These are phyloP conservation scores for Pyrrhoderma noxium DNA, from an alignment of 1,284 basidiomycete genomes.

Conservation along the genomic window DNA sequence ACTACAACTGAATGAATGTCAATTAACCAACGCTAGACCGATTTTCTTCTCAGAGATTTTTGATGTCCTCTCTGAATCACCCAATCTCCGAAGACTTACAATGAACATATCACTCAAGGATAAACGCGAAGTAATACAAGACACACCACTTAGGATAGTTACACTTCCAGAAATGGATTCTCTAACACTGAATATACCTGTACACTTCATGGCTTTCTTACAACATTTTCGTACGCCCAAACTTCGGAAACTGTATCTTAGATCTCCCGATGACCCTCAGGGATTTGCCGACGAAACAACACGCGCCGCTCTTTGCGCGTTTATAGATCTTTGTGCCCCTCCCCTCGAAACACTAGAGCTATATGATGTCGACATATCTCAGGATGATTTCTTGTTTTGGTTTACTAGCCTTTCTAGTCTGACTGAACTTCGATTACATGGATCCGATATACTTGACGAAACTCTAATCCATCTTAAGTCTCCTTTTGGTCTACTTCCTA, in stretches of 20 bases:
- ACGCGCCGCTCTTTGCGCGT: constrained; percentile 32
- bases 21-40: constrained; percentile 3
- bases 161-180: constrained; percentile 11
- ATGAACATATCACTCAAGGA: constrained; percentile 11
- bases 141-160: constrained; percentile 3
- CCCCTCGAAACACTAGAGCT: constrained; percentile 46
- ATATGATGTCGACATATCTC: constrained; percentile 45
- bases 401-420: constrained; percentile 36
- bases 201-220: constrained; percentile 10
- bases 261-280: constrained; percentile 32
- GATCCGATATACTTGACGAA: constrained; percentile 50
- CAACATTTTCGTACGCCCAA: constrained; percentile 35
- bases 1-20: constrained; percentile 14
- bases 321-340: constrained; percentile 36
- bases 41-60: constrained; percentile 16
- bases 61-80: constrained; percentile 5
- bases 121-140: constrained; percentile 7
- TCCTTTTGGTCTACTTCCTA: constrained; percentile 39
- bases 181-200: constrained; percentile 12
- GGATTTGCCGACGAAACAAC: constrained; percentile 34
- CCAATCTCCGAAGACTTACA: constrained; percentile 13
- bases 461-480: constrained; percentile 36
- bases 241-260: constrained; percentile 40
- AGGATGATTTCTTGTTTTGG: constrained; percentile 34
- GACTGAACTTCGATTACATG: constrained; percentile 48